These are phyloP conservation scores for Pestalotiopsis sp. DNA, from an alignment of 2,329 filamentous ascomycete genomes.

Conservation along the genomic window DNA sequence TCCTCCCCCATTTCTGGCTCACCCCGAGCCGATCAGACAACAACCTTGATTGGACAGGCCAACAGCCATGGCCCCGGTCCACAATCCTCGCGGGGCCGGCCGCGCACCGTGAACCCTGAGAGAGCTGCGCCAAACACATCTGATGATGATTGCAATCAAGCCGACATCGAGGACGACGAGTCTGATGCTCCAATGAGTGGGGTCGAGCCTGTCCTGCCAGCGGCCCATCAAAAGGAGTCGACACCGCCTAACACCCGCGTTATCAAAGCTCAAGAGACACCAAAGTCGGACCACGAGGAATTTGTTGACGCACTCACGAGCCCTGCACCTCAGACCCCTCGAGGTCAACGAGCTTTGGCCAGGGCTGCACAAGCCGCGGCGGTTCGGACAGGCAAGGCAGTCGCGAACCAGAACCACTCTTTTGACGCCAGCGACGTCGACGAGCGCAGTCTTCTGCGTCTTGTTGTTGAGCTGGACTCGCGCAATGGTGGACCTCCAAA, in stretches of 20 bases:
- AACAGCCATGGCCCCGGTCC: neutral
- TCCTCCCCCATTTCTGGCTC: conserved; percentile 58
- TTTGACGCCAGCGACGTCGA: conserved; percentile 39
- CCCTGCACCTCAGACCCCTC: conserved; percentile 34
- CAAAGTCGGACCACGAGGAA: conserved; percentile 46
- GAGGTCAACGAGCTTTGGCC: conserved; percentile 6
- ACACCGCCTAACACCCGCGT: conserved; percentile 19
- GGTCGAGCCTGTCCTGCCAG: neutral
- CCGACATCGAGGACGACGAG: conserved; percentile 12
- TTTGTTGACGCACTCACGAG: conserved; percentile 53
- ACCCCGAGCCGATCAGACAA: conserved; percentile 39
- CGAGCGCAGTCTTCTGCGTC: conserved; percentile 48
- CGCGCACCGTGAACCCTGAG: neutral
- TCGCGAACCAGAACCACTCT: conserved; percentile 24
- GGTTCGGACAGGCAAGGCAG: neutral
- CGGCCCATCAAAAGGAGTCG: conserved; percentile 11
- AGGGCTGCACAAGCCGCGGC: neutral
- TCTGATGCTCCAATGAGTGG: neutral
- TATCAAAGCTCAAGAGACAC: conserved; percentile 33
- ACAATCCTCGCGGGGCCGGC: neutral
- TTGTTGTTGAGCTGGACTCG: conserved; percentile 53
- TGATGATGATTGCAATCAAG: conserved; percentile 10
- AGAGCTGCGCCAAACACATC: neutral
- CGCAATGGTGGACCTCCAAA: conserved; percentile 32
- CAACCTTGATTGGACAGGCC: conserved; percentile 1